Conservation (phyloP, 345 rosid genomes). For the Combretum micranthum region DNA sequence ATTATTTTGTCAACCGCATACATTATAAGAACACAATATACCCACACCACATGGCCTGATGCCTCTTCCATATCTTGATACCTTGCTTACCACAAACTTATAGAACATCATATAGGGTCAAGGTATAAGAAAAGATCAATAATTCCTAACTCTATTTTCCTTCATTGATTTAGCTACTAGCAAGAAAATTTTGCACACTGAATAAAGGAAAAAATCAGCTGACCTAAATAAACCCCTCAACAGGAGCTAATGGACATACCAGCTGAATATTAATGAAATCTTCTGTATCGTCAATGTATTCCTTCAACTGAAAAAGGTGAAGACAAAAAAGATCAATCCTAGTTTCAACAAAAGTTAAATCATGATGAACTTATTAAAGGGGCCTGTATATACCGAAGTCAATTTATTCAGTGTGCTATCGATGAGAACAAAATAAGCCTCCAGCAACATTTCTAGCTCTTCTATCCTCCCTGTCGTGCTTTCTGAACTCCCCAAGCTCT, state of each 20-base stretch:
- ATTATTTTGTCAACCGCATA: too few relatives aligned
- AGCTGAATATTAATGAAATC: constrained; percentile 97
- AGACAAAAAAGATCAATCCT: constrained; percentile 3
- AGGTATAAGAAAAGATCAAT: too few relatives aligned
- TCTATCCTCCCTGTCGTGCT: constrained; percentile 70
- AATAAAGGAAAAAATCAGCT: neutral
- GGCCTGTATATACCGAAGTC: constrained; percentile 62
- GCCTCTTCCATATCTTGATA: too few relatives aligned
- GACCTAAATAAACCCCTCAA: neutral
- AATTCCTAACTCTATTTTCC: too few relatives aligned
- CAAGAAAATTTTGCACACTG: neutral
- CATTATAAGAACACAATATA: too few relatives aligned
- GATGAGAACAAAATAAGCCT: constrained; percentile 95
- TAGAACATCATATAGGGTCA: neutral
- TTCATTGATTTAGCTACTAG: neutral
- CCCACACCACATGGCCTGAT: too few relatives aligned
- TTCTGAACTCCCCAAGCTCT: constrained; percentile 82
- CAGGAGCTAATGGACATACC: constrained; percentile 26
- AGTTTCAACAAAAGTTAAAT: neutral
- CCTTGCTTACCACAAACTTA: neutral
- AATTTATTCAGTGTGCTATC: constrained; percentile 93
- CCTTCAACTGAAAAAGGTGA: constrained; percentile 69
- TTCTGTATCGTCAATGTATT: constrained; percentile 94
- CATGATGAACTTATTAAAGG: neutral
- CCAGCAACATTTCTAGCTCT: constrained; percentile 97